These are phyloP conservation scores for Sporothrix globosa DNA, from an alignment of 2,329 filamentous ascomycete genomes.

Conservation along the genomic window DNA sequence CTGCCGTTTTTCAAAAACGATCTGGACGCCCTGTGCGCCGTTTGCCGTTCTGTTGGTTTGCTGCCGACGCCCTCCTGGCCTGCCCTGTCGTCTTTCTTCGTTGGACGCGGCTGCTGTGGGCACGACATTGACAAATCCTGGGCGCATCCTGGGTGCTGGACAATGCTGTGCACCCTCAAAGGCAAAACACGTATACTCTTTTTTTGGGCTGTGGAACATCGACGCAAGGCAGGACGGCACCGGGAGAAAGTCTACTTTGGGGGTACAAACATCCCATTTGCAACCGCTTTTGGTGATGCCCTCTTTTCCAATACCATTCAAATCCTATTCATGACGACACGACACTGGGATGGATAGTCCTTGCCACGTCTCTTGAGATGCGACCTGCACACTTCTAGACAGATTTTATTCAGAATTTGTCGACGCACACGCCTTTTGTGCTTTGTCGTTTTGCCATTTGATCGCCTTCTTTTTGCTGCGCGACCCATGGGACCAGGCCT, in stretches of 20 bases:
- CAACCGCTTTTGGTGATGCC: not conserved
- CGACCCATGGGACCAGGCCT: conserved; percentile 11
- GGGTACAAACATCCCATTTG: not conserved
- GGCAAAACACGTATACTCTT: not conserved
- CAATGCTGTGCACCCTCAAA: conserved; percentile 22
- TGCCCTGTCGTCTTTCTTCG: not conserved
- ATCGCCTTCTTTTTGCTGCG: conserved; percentile 27
- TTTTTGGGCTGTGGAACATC: not conserved
- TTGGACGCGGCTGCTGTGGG: conserved; percentile 8
- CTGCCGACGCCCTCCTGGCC: not conserved
- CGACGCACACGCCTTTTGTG: conserved; percentile 13
- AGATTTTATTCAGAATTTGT: not conserved
- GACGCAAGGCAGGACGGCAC: conserved; percentile 4
- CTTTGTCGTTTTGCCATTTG: conserved; percentile 21
- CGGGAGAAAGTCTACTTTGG: not conserved
- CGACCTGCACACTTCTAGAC: conserved; percentile 16
- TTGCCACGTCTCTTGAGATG: not conserved
- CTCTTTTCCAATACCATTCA: not conserved
- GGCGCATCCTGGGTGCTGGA: not conserved
- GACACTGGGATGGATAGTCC: not conserved
- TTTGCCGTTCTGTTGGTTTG: conserved; percentile 19
- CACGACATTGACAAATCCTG: not conserved
- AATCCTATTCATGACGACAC: not conserved
- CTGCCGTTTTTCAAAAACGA: not conserved
- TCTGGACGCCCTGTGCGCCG: not conserved